Evolutionary conservation across 225 moss, liverwort and hornwort genomes (phyloP), one percentile per base, ranked within the genome.

Genomic region (Sphagnum contortum): DNA sequence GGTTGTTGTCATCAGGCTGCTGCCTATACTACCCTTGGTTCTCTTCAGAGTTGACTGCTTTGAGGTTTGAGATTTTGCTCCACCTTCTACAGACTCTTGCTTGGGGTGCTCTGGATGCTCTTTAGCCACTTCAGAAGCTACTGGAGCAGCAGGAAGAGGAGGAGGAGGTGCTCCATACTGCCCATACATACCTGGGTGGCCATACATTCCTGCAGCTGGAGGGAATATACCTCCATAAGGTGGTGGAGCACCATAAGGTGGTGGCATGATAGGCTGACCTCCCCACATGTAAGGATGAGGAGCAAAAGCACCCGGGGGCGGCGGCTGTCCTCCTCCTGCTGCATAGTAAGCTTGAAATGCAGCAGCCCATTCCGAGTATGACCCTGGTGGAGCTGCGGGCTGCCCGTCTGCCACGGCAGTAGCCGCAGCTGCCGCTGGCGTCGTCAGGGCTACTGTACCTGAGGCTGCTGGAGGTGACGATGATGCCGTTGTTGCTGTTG

Each of bases 201-300:
- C 83, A 63, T 87, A 87, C 72, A 87, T 78, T 80, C 79, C 83
- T 11, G 78, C 80, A 1, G 29, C 29, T 83, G 80, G 4, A 29
- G 83, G 83, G 14, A 80, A 87, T 77, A 87, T 87, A 50, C 83
- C 80, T 12, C 87, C 87, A 47, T 83, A 87, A 5, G 83, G 87
- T 50, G 83, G 87, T 47, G 83, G 87, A 5, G 71, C 80, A 48
- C 87, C 80, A 29, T 83, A 87, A 3, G 29, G 29, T 29, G 83
- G 80, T 12, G 86, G 83, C 75, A 87, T 75, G 75, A 87, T 80
- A 46, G 83, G 80, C 80, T 83, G 83, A 0, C 87, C 87, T 0
- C 78, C 87, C 87, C 83, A 83, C 87, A 87, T 83, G 68, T 87
- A 87, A 3, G 83, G 80, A 50, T 86, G 86, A 50, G 56, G 68